A percentile compares a stretch with the other conserved stretches of the same genome.
Conservation (phyloP, 495 filamentous ascomycete species). For the Neurospora sp. region DNA sequence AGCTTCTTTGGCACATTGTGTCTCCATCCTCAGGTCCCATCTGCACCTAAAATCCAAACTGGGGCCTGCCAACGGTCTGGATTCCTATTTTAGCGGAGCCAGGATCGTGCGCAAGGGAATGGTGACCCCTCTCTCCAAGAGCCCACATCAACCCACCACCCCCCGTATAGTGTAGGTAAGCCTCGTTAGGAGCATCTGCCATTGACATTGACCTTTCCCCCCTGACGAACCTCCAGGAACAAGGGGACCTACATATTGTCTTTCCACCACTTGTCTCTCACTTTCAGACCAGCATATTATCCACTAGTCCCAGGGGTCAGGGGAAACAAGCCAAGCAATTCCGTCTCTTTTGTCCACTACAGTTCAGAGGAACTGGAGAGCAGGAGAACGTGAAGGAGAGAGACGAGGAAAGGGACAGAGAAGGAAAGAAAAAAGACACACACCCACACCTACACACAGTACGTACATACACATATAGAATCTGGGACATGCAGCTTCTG, state of each 20-base stretch:
- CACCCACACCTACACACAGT: background rate
- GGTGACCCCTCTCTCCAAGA: background rate
- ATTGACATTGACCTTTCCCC: background rate
- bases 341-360: background rate
- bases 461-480: background rate
- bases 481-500: conserved; percentile 2
- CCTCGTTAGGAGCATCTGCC: background rate
- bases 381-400: background rate
- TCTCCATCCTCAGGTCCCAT: background rate
- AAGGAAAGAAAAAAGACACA: background rate
- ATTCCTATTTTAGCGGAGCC: conserved; percentile 9
- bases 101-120: conserved; percentile 16
- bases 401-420: background rate
- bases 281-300: background rate
- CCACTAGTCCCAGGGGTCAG: background rate
- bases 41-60: background rate
- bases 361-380: background rate
- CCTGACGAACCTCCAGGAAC: conserved; percentile 1
- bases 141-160: background rate
- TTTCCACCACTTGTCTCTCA: background rate
- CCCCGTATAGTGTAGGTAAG: background rate
- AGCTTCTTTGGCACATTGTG: conserved; percentile 2
- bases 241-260: background rate
- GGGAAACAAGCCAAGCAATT: background rate
- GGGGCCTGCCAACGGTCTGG: conserved; percentile 9